Conservation (phyloP, 2,329 filamentous ascomycete species). For the Phaeosphaeriaceae sp. region DNA sequence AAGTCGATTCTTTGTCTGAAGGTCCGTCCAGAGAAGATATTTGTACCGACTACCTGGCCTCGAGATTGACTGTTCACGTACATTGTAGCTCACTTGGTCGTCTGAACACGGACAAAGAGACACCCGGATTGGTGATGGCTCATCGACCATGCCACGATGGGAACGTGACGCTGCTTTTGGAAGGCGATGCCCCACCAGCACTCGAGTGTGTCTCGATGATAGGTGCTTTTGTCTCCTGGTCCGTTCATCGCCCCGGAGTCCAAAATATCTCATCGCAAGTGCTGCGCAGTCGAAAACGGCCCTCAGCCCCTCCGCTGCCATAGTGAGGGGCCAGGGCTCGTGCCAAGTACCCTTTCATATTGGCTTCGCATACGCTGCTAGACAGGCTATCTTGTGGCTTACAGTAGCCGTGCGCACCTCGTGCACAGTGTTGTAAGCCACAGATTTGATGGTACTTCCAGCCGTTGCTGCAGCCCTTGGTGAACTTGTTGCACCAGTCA, state of each 20-base stretch:
- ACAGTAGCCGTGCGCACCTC: constrained; percentile 34
- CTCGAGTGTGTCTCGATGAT: constrained; percentile 30
- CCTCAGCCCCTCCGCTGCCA: constrained; percentile 30
- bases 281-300: constrained; percentile 41
- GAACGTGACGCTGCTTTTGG: constrained; percentile 46
- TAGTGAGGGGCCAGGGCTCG: constrained; percentile 28
- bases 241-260: constrained; percentile 31
- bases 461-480: constrained; percentile 28
- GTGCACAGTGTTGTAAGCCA: constrained; percentile 24
- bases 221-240: constrained; percentile 25
- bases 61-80: constrained; percentile 45
- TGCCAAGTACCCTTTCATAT: constrained; percentile 24
- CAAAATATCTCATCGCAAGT: constrained; percentile 33
- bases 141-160: constrained; percentile 41
- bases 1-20: constrained; percentile 47
- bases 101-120: constrained; percentile 52
- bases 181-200: constrained; percentile 21
- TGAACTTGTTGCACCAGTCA: constrained; percentile 27
- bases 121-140: constrained; percentile 46
- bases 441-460: constrained; percentile 27
- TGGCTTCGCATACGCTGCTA: constrained; percentile 22
- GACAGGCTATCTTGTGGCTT: constrained; percentile 29
- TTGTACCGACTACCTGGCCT: constrained; percentile 46
- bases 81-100: constrained; percentile 37
- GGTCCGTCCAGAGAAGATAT: constrained; percentile 44